A percentile compares a stretch with the other conserved stretches of the same genome.
Evolutionary conservation across 352 stramenopile species (phyloP).

Genomic region (Pilasporangium apinafurcum): DNA sequence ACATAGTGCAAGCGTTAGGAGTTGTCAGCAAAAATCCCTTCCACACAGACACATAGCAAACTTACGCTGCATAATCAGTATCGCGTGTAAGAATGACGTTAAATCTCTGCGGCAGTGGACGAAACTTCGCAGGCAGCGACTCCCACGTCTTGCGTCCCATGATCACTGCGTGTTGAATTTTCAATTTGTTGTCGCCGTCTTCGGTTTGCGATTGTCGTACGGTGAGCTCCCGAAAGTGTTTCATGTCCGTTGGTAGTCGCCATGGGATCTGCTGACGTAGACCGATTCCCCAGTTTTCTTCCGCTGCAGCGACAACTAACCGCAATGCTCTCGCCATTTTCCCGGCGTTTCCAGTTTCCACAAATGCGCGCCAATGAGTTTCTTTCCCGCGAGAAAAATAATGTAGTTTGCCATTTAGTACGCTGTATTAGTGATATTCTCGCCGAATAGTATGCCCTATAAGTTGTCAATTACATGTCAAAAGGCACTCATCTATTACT

Average conservation of each 20-base stretch:
- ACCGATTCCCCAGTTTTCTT: conserved; percentile 85
- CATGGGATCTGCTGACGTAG: conserved; percentile 89
- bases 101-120: conserved; percentile 90
- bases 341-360: conserved; percentile 1
- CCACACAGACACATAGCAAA: not conserved
- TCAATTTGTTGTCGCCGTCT: not conserved
- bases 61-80: conserved; percentile 23
- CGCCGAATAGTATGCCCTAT: too few relatives aligned
- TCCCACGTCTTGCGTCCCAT: conserved; percentile 99
- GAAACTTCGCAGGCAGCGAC: conserved; percentile 95
- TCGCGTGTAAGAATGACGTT: conserved; percentile 96
- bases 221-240: conserved; percentile 95
- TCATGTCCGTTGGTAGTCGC: conserved; percentile 94
- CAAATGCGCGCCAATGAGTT: too few relatives aligned
- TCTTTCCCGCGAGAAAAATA: too few relatives aligned
- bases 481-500: too few relatives aligned
- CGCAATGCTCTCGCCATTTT: conserved; percentile 33
- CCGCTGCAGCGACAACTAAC: conserved; percentile 86
- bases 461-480: too few relatives aligned
- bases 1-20: not conserved
- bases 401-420: too few relatives aligned
- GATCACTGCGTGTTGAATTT: conserved; percentile 93
- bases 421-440: too few relatives aligned
- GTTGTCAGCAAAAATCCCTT: not conserved
- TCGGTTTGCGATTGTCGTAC: conserved; percentile 14